Base-by-base conservation (phyloP, 768 basidiomycete genomes). In the Tulasnella sp. region DNA sequence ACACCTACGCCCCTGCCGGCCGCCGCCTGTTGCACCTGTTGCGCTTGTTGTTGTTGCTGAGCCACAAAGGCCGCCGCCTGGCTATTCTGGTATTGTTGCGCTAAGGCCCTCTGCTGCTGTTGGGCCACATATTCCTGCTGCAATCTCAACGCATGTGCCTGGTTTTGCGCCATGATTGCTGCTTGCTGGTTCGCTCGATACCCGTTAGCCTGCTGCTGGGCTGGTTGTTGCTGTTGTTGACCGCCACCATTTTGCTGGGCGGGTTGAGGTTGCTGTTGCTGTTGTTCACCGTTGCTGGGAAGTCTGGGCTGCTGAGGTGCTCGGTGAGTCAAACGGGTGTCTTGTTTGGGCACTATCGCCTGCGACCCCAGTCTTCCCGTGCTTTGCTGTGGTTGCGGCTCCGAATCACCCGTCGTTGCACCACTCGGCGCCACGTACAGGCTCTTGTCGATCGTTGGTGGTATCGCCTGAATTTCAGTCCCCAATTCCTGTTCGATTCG, bases 401-500 rank as follows among this genome's bases (percentile, higher is more conserved):
- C 47, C 34, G 34, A 38, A 15, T 38, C 34, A 38, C 34, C 34
- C 26, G 21, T 48, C 1, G 44, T 24, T 26, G 42, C 56, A 26
- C 56, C 70, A 53, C 76, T 74, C 0, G 93, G 95, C 8, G 93
- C 86, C 58, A 99, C 95, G 72, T 99, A 98, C 60, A 99, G 74
- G 3, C 84, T 84, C 64, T 86, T 85, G 70, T 98, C 96, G 68
- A 99, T 97, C 26, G 69, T 77, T 69, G 86, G 84, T 4, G 95
- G 95, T 67, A 98, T 97, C 11, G 95, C 87, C 68, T 88, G 86
- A 66, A 99, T 97, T 74, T 99, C 95, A 41, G 95, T 98, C 10
- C 95, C 96, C 32, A 99, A 80, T 73, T 99, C 96, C 72, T 96
- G 93, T 72, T 98, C 96, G 67, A 99, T 97, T 69, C 88, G 86